phyloP scores from a whole-genome alignment of 202 grass and related monocot genomes.

The Digitaria exilis region DNA sequence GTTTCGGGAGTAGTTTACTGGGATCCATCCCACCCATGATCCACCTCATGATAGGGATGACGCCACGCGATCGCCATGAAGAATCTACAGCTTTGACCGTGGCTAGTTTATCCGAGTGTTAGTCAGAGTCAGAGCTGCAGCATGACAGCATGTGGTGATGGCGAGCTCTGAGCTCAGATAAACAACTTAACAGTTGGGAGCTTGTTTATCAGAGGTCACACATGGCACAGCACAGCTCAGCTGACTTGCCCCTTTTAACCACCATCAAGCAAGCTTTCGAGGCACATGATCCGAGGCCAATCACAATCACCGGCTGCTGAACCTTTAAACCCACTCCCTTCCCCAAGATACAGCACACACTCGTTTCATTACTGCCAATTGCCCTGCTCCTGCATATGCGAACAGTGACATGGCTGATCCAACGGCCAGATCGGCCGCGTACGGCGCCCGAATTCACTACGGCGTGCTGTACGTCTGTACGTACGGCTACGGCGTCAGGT shows the following conservation, averaged over 20 bases:
- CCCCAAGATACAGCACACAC: neutral
- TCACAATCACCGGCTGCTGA: too few relatives aligned
- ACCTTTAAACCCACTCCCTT: neutral
- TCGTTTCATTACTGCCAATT: neutral
- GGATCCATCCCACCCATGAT: too few relatives aligned
- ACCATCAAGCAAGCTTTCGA: constrained; percentile 31
- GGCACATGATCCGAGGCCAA: constrained; percentile 63
- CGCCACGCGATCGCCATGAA: neutral
- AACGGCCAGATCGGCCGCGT: neutral
- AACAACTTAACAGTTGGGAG: too few relatives aligned
- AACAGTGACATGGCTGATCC: neutral
- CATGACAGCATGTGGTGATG: neutral
- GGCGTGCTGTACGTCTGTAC: too few relatives aligned
- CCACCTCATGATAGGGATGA: constrained; percentile 4
- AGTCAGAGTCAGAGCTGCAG: neutral
- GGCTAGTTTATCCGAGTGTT: neutral
- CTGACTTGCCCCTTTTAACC: constrained; percentile 8
- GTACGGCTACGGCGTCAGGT: neutral
- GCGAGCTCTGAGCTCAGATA: too few relatives aligned
- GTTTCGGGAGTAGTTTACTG: neutral
- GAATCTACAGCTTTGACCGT: constrained; percentile 22
- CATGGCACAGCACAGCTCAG: constrained; percentile 55
- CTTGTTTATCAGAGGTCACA: constrained; percentile 3
- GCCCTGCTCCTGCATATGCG: neutral
- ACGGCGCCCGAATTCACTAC: neutral